These are phyloP conservation scores for Syncephalis fuscata DNA, from an alignment of 371 early-diverging fungal species.

Conservation along the genomic window DNA sequence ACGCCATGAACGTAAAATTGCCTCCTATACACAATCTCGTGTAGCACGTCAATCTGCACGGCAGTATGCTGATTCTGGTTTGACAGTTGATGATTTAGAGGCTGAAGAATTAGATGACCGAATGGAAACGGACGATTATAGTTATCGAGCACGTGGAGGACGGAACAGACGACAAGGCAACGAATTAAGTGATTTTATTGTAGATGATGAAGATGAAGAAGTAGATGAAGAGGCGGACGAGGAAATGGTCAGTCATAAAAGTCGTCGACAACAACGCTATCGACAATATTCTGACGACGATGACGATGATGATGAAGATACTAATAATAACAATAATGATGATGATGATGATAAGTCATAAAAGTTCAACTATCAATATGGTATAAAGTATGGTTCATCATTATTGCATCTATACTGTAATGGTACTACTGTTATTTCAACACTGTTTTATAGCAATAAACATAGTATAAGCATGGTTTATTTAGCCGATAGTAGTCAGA, in stretches of 20 bases:
- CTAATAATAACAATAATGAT: too few species aligned
- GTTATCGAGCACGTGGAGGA: background rate
- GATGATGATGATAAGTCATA: too few species aligned
- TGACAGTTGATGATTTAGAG: background rate
- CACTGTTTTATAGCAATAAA: too few species aligned
- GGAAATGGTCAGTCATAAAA: constrained; percentile 5
- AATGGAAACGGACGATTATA: constrained; percentile 3
- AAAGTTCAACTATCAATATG: too few species aligned
- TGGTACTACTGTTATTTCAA: too few species aligned
- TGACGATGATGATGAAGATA: constrained; percentile 15
- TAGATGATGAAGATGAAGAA: constrained; percentile 4
- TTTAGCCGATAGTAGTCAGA: too few species aligned
- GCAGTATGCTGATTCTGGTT: constrained; percentile 1
- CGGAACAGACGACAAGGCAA: too few species aligned
- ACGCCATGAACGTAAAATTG: constrained; percentile 10
- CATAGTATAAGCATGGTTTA: too few species aligned
- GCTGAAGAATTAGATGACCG: constrained; percentile 1
- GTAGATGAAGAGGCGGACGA: constrained; percentile 1
- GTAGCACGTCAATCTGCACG: constrained; percentile 1
- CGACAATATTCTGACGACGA: constrained; percentile 13
- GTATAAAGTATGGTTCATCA: too few species aligned
- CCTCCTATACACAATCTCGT: constrained; percentile 4
- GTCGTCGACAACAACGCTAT: constrained; percentile 4
- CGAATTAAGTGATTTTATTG: too few species aligned
- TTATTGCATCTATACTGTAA: too few species aligned